A percentile compares a stretch with the other conserved stretches of the same genome.
Evolutionary conservation across 78 protist species (phyloP).

Genomic region (Polysphondylium violaceum): DNA sequence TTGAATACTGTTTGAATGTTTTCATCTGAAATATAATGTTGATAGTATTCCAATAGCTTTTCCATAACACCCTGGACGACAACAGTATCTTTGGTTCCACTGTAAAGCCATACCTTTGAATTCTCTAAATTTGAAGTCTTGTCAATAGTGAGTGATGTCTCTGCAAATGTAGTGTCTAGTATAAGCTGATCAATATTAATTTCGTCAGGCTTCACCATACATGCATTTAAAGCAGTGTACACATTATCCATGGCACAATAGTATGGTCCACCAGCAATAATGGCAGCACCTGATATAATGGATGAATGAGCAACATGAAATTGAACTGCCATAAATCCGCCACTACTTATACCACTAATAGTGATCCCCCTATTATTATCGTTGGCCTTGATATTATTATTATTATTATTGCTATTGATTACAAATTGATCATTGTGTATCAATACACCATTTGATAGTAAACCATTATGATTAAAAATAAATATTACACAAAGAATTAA

Average conservation of each 20-base stretch:
- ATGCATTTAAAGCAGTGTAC: slow-evolving; percentile 44
- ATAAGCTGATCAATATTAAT: slow-evolving; percentile 51
- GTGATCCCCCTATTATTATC: background rate
- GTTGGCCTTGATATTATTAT: background rate
- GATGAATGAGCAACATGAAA: slow-evolving; percentile 55
- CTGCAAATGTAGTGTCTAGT: slow-evolving; percentile 65
- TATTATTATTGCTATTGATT: background rate
- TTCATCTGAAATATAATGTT: background rate
- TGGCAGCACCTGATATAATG: slow-evolving; percentile 38
- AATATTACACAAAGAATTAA: background rate
- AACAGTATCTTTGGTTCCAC: slow-evolving; percentile 81
- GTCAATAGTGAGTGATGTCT: slow-evolving; percentile 63
- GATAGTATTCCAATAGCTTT: slow-evolving; percentile 63
- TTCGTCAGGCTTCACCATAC: slow-evolving; percentile 71
- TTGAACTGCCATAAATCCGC: slow-evolving; percentile 79
- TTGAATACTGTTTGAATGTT: slow-evolving; percentile 22
- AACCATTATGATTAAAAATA: too few relatives aligned
- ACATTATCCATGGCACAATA: slow-evolving; percentile 54
- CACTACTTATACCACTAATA: slow-evolving; percentile 63
- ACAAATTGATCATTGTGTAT: background rate
- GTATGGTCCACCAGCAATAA: slow-evolving; percentile 70
- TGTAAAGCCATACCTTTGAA: slow-evolving; percentile 71
- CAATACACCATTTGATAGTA: too few relatives aligned
- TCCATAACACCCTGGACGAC: slow-evolving; percentile 69
- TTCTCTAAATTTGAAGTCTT: slow-evolving; percentile 55